Evolutionary conservation across 495 filamentous ascomycete genomes (phyloP).

Genomic region (Darksidea phi): DNA sequence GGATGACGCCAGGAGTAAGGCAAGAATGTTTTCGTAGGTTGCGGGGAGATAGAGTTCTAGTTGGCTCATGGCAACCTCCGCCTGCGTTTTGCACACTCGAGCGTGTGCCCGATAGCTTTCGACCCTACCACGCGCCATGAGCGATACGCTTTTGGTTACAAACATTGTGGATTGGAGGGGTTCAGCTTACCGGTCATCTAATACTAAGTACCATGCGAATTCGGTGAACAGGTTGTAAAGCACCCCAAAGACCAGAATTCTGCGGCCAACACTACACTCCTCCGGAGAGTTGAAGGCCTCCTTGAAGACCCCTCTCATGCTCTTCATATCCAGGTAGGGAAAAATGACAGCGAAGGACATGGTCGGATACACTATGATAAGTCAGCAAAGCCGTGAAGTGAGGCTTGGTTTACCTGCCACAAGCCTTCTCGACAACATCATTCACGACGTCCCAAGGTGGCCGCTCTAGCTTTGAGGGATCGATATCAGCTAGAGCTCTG

Average conservation of each 20-base stretch:
- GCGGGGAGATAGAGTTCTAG: constrained; percentile 60
- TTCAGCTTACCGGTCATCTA: background rate
- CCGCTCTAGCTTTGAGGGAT: constrained; percentile 18
- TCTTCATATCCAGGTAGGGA: constrained; percentile 47
- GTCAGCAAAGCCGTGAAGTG: background rate
- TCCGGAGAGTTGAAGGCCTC: constrained; percentile 60
- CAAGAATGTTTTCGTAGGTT: constrained; percentile 58
- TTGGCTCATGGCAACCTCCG: constrained; percentile 58
- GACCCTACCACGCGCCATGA: constrained; percentile 13
- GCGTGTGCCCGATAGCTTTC: constrained; percentile 39
- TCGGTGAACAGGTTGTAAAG: constrained; percentile 60
- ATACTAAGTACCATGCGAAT: constrained; percentile 16
- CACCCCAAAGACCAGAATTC: constrained; percentile 57
- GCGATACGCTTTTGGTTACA: constrained; percentile 43
- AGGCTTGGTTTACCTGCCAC: background rate
- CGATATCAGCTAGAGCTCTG: constrained; percentile 6
- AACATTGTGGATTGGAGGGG: background rate
- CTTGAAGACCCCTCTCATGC: constrained; percentile 59
- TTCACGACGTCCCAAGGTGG: constrained; percentile 19
- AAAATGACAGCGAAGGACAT: constrained; percentile 28
- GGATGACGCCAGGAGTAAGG: constrained; percentile 54
- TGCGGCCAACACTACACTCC: constrained; percentile 55
- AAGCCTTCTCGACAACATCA: constrained; percentile 18
- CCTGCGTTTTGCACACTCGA: constrained; percentile 54
- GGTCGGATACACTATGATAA: constrained; percentile 4